phyloP scores from a whole-genome alignment of 1,139 yeast species.

The Taphrina pruni region DNA sequence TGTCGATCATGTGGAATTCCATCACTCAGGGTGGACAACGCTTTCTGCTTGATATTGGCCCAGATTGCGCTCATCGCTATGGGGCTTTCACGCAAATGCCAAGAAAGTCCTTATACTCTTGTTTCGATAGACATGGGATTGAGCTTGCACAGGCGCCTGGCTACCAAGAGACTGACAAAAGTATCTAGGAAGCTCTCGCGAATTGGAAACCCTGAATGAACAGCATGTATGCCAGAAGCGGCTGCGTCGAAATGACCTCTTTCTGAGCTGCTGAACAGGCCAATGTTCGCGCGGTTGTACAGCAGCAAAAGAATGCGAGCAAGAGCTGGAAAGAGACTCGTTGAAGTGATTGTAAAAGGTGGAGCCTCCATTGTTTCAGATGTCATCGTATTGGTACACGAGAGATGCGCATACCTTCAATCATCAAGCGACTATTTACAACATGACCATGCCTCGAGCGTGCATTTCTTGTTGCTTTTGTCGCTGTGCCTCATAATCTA shows the following conservation, averaged over 20 bases:
- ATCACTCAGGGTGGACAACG: conserved; percentile 13
- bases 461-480: neutral
- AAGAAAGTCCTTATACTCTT: neutral
- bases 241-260: too few species aligned
- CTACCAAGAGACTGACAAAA: too few species aligned
- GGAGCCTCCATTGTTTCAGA: conserved; percentile 5
- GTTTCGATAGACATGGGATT: neutral
- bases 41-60: conserved; percentile 28
- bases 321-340: too few species aligned
- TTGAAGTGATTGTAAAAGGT: neutral
- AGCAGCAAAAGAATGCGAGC: too few species aligned
- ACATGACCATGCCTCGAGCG: neutral
- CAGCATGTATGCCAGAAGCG: too few species aligned
- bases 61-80: conserved; percentile 37
- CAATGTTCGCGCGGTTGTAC: too few species aligned
- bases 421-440: neutral
- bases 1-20: conserved; percentile 28
- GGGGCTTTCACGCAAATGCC: too few species aligned
- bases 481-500: too few species aligned
- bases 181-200: too few species aligned
- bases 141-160: too few species aligned
- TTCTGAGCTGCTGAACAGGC: too few species aligned
- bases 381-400: conserved; percentile 4
- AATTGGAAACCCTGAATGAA: too few species aligned
- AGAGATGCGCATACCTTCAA: neutral